A percentile compares a stretch with the other conserved stretches of the same genome.
These are phyloP conservation scores for Colletotrichum sp. DNA, from an alignment of 2,329 filamentous ascomycete genomes.

Conservation along the genomic window DNA sequence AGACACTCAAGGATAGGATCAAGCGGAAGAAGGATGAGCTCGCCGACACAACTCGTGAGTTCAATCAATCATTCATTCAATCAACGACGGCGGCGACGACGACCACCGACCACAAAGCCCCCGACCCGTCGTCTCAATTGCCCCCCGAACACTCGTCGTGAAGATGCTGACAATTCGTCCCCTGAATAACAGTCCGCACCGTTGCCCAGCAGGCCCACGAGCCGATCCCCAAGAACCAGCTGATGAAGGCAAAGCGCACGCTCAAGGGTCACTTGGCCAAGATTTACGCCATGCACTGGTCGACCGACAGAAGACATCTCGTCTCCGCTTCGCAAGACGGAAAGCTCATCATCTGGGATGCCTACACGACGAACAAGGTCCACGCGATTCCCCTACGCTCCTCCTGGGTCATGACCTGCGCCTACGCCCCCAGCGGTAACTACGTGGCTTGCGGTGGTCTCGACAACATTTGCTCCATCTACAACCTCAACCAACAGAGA, in stretches of 20 bases:
- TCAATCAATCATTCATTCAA: slow-evolving; percentile 15
- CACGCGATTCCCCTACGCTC: slow-evolving; percentile 97
- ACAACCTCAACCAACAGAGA: slow-evolving; percentile 92
- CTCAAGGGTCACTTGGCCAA: slow-evolving; percentile 98
- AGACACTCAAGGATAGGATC: slow-evolving; percentile 97
- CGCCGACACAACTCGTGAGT: slow-evolving; percentile 95
- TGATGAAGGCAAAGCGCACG: slow-evolving; percentile 97
- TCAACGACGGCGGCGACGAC: not conserved
- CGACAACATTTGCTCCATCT: slow-evolving; percentile 99
- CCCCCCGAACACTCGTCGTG: not conserved
- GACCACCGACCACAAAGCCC: not conserved
- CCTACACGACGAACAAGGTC: slow-evolving; percentile 99
- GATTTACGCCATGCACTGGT: slow-evolving; percentile 99
- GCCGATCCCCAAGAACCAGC: slow-evolving; percentile 83
- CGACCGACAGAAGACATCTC: slow-evolving; percentile 93
- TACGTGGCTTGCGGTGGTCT: slow-evolving; percentile 98
- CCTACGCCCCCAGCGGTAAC: slow-evolving; percentile 97
- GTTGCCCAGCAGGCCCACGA: slow-evolving; percentile 94
- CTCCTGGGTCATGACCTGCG: slow-evolving; percentile 99
- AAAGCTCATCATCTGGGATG: slow-evolving; percentile 99
- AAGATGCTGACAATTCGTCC: slow-evolving; percentile 23
- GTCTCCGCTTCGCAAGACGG: slow-evolving; percentile 98
- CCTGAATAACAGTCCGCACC: slow-evolving; percentile 72
- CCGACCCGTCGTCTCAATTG: not conserved
- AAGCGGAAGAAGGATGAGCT: slow-evolving; percentile 99